Percentiles rank a stretch among this genome's conserved stretches.
Conservation (phyloP, 2,329 filamentous ascomycete genomes). For the Aspergillus glaucus region DNA sequence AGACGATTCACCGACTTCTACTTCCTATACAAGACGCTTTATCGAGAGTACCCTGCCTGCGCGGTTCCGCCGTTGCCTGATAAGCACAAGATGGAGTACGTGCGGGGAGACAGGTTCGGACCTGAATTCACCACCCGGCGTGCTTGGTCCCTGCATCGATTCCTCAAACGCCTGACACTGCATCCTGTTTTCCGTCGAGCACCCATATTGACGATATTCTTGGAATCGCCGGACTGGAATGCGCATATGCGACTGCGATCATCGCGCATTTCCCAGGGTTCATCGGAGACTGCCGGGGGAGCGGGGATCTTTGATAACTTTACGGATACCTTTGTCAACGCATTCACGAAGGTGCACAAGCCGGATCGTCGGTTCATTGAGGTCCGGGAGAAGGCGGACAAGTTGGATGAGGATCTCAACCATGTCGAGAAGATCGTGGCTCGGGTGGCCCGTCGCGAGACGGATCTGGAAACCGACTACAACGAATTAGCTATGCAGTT, state of each 20-base stretch:
- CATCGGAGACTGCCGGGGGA: slow-evolving; percentile 36
- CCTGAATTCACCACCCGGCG: slow-evolving; percentile 84
- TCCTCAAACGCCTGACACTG: slow-evolving; percentile 75
- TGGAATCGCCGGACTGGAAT: slow-evolving; percentile 95
- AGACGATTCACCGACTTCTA: slow-evolving; percentile 97
- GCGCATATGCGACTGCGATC: slow-evolving; percentile 80
- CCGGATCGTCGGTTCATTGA: slow-evolving; percentile 92
- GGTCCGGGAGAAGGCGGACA: slow-evolving; percentile 79
- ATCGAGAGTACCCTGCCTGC: slow-evolving; percentile 79
- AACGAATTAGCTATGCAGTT: slow-evolving; percentile 89
- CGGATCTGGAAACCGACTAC: slow-evolving; percentile 81
- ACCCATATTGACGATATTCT: slow-evolving; percentile 75
- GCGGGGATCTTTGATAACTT: slow-evolving; percentile 85
- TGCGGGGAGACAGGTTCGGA: slow-evolving; percentile 91
- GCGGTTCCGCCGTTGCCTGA: slow-evolving; percentile 92
- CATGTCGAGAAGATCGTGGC: slow-evolving; percentile 96
- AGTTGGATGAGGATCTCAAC: slow-evolving; percentile 85
- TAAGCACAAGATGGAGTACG: slow-evolving; percentile 99
- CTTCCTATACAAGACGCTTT: slow-evolving; percentile 87
- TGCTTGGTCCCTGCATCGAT: slow-evolving; percentile 84
- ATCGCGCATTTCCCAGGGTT: slow-evolving; percentile 53
- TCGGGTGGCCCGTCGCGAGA: slow-evolving; percentile 78
- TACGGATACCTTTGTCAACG: slow-evolving; percentile 93
- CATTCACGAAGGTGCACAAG: slow-evolving; percentile 93
- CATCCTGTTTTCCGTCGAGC: slow-evolving; percentile 85